These are phyloP conservation scores for Cichorium intybus DNA, from an alignment of 140 eudicot genomes.

Conservation along the genomic window DNA sequence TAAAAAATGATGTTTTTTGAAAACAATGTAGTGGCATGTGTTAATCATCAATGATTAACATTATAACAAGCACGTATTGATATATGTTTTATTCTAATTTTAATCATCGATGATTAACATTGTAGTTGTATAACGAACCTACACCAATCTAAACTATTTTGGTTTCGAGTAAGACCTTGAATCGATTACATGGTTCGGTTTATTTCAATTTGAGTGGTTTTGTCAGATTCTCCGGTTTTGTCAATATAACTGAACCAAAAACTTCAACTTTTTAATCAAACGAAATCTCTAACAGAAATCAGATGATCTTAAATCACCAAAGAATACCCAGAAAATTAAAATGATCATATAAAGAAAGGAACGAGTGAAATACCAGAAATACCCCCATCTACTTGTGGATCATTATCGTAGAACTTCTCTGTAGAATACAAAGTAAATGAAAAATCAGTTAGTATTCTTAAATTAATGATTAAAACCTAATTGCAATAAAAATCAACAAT, in stretches of 20 bases:
- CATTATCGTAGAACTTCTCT: slow-evolving; percentile 49
- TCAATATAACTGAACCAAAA: neutral
- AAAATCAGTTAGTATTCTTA: too few relatives aligned
- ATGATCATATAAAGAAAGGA: neutral
- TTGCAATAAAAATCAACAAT: too few relatives aligned
- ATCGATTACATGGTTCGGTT: neutral
- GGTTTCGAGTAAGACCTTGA: neutral
- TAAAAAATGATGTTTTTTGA: too few relatives aligned
- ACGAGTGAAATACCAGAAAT: slow-evolving; percentile 43
- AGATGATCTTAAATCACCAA: neutral
- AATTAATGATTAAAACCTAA: too few relatives aligned
- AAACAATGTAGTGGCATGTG: too few relatives aligned
- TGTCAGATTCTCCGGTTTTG: neutral
- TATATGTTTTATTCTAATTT: too few relatives aligned
- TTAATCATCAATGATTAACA: too few relatives aligned
- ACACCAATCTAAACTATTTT: neutral
- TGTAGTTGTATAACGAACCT: too few relatives aligned
- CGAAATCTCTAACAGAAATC: neutral
- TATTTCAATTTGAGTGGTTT: neutral
- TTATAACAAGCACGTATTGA: too few relatives aligned
- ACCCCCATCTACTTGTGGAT: slow-evolving; percentile 3
- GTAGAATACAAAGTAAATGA: too few relatives aligned
- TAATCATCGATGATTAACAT: too few relatives aligned
- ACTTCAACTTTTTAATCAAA: neutral
- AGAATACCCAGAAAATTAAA: slow-evolving; percentile 8